These are phyloP conservation scores for Artemisia annua DNA, from an alignment of 129 eudicot species.

Conservation along the genomic window DNA sequence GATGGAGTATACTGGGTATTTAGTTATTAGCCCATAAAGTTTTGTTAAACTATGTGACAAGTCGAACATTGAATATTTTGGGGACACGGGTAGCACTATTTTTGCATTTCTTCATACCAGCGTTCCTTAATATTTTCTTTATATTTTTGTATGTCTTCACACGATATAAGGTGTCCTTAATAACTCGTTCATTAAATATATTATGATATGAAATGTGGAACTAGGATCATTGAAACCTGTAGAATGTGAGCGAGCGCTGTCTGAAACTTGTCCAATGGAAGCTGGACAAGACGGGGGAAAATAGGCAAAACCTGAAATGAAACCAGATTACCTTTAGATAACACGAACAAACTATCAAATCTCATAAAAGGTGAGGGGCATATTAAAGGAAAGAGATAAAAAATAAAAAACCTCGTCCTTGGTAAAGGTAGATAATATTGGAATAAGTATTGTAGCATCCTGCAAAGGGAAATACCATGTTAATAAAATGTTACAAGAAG, in stretches of 20 bases:
- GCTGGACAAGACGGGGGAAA: conserved; percentile 88
- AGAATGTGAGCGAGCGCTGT: conserved; percentile 85
- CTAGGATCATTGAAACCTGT: conserved; percentile 51
- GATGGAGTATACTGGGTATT: background rate
- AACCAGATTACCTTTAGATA: background rate
- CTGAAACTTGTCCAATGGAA: conserved; percentile 92
- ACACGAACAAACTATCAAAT: background rate
- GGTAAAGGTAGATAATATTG: conserved; percentile 72
- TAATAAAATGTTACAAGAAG: conserved; percentile 14
- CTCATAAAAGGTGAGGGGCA: background rate
- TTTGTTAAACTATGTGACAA: background rate
- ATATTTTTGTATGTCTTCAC: background rate
- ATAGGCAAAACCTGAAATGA: conserved; percentile 81
- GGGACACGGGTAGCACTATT: background rate
- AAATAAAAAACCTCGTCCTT: conserved; percentile 80
- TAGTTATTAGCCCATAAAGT: background rate
- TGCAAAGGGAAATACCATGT: conserved; percentile 41
- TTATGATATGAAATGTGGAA: background rate
- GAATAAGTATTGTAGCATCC: conserved; percentile 95
- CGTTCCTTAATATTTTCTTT: background rate
- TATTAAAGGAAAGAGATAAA: conserved; percentile 5
- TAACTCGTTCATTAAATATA: background rate
- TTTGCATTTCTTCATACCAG: background rate
- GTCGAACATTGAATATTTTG: background rate
- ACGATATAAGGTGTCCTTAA: background rate